Evolutionary conservation across 2,329 filamentous ascomycete species (phyloP).

Genomic region (Curvularia sp.): DNA sequence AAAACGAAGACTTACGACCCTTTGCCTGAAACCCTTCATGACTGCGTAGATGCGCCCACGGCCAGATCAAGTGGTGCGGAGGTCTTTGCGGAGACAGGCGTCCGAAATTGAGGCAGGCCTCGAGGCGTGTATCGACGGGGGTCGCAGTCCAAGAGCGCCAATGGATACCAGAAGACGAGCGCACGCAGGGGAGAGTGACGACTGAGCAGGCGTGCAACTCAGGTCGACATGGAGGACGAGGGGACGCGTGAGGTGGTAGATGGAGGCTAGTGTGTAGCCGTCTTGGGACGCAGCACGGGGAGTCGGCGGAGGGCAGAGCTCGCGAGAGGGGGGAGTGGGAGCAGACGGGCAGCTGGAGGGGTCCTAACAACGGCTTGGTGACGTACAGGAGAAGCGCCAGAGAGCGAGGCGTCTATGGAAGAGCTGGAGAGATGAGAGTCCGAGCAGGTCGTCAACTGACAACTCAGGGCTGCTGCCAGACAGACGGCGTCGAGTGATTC

Average conservation of each 20-base stretch:
- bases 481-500: slow-evolving; percentile 31
- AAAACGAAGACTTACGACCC: slow-evolving; percentile 76
- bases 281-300: slow-evolving; percentile 33
- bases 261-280: slow-evolving; percentile 41
- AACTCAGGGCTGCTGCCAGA: slow-evolving; percentile 33
- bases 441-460: slow-evolving; percentile 28
- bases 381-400: slow-evolving; percentile 23
- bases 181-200: slow-evolving; percentile 26
- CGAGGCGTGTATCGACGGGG: slow-evolving; percentile 31
- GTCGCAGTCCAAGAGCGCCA: slow-evolving; percentile 39
- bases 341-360: slow-evolving; percentile 29
- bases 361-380: slow-evolving; percentile 30
- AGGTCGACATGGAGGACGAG: slow-evolving; percentile 40
- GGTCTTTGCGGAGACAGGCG: slow-evolving; percentile 36
- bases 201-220: slow-evolving; percentile 28
- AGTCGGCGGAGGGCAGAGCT: slow-evolving; percentile 35
- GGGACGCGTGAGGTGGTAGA: slow-evolving; percentile 35
- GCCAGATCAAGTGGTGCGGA: slow-evolving; percentile 41
- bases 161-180: slow-evolving; percentile 33
- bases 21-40: slow-evolving; percentile 98
- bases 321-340: slow-evolving; percentile 27
- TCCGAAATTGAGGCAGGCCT: slow-evolving; percentile 33
- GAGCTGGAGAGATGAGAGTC: slow-evolving; percentile 27
- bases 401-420: slow-evolving; percentile 16
- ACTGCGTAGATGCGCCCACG: slow-evolving; percentile 57